phyloP scores from a whole-genome alignment of 208 protist genomes.

The Wallacemonas sp. region DNA sequence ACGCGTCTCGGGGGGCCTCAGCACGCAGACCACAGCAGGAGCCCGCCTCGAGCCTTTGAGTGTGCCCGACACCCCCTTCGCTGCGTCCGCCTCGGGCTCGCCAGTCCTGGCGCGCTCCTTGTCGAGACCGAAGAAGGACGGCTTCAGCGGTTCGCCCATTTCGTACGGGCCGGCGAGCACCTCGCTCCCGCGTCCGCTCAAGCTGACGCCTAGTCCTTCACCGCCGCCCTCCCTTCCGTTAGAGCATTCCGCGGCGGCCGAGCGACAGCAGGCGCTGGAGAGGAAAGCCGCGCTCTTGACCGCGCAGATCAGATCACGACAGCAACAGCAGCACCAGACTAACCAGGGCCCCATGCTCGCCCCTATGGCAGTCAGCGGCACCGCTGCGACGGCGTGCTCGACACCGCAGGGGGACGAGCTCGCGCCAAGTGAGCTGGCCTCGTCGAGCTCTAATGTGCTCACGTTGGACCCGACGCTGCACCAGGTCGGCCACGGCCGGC shows the following conservation, averaged over 20 bases:
- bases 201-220: conserved; percentile 22
- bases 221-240: not conserved
- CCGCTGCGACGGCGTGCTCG: not conserved
- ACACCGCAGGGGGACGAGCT: too few relatives aligned
- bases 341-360: not conserved
- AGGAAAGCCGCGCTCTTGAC: conserved; percentile 10
- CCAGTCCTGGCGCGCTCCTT: conserved; percentile 1
- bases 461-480: conserved; percentile 14
- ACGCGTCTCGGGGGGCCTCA: not conserved
- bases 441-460: conserved; percentile 4
- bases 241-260: not conserved
- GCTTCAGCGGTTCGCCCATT: not conserved
- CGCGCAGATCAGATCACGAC: conserved; percentile 9
- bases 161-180: not conserved
- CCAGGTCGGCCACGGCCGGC: not conserved
- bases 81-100: not conserved
- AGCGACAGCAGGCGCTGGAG: conserved; percentile 11
- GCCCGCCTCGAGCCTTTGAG: conserved; percentile 3
- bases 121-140: conserved; percentile 11
- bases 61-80: not conserved
- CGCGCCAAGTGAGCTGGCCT: not conserved
- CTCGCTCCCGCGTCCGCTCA: conserved; percentile 2
- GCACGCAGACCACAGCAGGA: not conserved
- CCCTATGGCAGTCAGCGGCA: not conserved
- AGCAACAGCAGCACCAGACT: conserved; percentile 5